A percentile compares a stretch with the other conserved stretches of the same genome.
phyloP scores from a whole-genome alignment of 2,329 filamentous ascomycete species.

The Colletotrichum siamense region DNA sequence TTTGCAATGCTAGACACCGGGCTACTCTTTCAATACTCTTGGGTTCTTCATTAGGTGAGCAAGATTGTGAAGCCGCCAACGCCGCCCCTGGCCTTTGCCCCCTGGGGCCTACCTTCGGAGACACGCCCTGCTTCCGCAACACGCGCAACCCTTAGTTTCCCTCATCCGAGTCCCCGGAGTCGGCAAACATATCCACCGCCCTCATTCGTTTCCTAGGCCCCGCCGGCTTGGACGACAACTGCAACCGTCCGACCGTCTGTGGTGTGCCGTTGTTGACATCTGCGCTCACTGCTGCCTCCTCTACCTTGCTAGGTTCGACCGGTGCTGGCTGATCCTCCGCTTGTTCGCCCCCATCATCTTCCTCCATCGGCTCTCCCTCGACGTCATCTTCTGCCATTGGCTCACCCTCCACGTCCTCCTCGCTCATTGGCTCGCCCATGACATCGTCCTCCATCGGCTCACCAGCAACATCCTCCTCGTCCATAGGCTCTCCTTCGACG shows the following conservation, averaged over 20 bases:
- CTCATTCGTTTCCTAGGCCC: slow-evolving; percentile 67
- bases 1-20: slow-evolving; percentile 3
- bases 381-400: slow-evolving; percentile 52
- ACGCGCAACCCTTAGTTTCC: slow-evolving; percentile 23
- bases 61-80: slow-evolving; percentile 2
- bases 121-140: not conserved
- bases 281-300: slow-evolving; percentile 23
- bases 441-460: slow-evolving; percentile 47
- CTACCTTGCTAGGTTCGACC: not conserved
- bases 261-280: not conserved
- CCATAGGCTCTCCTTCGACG: slow-evolving; percentile 40
- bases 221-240: slow-evolving; percentile 27
- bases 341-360: slow-evolving; percentile 38
- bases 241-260: slow-evolving; percentile 21
- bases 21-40: not conserved
- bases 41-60: slow-evolving; percentile 6
- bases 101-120: not conserved
- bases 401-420: slow-evolving; percentile 44
- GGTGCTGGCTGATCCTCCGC: slow-evolving; percentile 11
- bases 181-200: slow-evolving; percentile 88
- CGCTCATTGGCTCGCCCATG: slow-evolving; percentile 45
- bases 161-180: slow-evolving; percentile 64
- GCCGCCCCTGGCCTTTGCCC: not conserved
- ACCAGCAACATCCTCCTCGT: slow-evolving; percentile 54
- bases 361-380: slow-evolving; percentile 52